Evolutionary conservation across 768 basidiomycete genomes (phyloP).

Genomic region (Solioccasus polychromus): DNA sequence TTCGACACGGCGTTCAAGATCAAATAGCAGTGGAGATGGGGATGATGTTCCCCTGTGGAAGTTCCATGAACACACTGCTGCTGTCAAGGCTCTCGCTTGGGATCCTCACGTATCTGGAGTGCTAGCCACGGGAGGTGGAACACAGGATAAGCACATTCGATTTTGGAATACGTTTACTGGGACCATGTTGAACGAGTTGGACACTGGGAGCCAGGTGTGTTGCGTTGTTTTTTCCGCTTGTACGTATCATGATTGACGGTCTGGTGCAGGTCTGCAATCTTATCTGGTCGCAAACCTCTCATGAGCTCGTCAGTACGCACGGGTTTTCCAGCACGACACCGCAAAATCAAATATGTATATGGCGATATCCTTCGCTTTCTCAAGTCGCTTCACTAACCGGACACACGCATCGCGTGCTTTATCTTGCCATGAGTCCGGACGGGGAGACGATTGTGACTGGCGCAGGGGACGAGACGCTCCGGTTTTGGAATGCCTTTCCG

Average conservation of each 20-base stretch:
- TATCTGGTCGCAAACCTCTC: slow-evolving; percentile 92
- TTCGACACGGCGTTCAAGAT: slow-evolving; percentile 21
- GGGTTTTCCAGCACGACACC: slow-evolving; percentile 92
- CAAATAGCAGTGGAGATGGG: slow-evolving; percentile 26
- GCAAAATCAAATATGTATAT: slow-evolving; percentile 95
- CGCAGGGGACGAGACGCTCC: slow-evolving; percentile 93
- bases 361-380: slow-evolving; percentile 90
- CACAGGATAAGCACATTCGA: slow-evolving; percentile 97
- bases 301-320: slow-evolving; percentile 97
- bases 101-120: slow-evolving; percentile 91
- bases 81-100: slow-evolving; percentile 98
- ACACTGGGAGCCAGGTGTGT: slow-evolving; percentile 91
- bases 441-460: slow-evolving; percentile 98
- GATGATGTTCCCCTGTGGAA: slow-evolving; percentile 77
- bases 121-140: slow-evolving; percentile 93
- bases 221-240: neutral
- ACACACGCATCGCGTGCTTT: slow-evolving; percentile 92
- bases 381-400: slow-evolving; percentile 95
- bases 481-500: slow-evolving; percentile 99
- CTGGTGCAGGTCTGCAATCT: slow-evolving; percentile 87
- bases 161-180: slow-evolving; percentile 96
- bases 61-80: slow-evolving; percentile 95
- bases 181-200: slow-evolving; percentile 78
- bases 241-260: slow-evolving; percentile 5
- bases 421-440: slow-evolving; percentile 96